Evolutionary conservation across 805 yeast genomes (phyloP).

Genomic region (Wickerhamia fluorescens): DNA sequence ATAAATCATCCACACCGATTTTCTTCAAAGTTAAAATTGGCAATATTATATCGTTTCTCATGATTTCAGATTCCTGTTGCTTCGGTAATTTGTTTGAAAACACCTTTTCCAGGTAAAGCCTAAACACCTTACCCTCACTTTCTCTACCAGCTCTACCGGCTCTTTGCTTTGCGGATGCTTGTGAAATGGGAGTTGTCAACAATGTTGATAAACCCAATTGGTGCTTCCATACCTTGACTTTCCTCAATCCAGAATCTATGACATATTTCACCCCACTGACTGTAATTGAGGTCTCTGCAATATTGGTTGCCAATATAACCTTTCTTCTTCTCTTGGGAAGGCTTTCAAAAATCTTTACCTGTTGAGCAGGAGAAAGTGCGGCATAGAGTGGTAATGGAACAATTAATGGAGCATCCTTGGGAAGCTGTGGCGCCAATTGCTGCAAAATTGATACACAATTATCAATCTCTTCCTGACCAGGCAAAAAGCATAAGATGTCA

Average conservation of each 20-base stretch:
- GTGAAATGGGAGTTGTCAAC: constrained; percentile 85
- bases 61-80: constrained; percentile 91
- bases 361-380: constrained; percentile 81
- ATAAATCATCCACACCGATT: constrained; percentile 74
- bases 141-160: constrained; percentile 99
- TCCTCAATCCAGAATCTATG: constrained; percentile 85
- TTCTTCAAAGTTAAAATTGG: constrained; percentile 81
- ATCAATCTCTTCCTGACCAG: constrained; percentile 98
- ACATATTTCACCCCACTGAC: constrained; percentile 93
- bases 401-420: constrained; percentile 67
- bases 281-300: constrained; percentile 96
- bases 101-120: constrained; percentile 73
- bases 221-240: constrained; percentile 93
- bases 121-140: constrained; percentile 74
- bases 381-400: constrained; percentile 87
- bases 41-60: constrained; percentile 76
- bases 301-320: constrained; percentile 86
- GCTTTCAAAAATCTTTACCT: constrained; percentile 68
- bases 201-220: constrained; percentile 88
- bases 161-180: constrained; percentile 91
- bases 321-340: constrained; percentile 66
- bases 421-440: constrained; percentile 56
- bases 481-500: constrained; percentile 84
- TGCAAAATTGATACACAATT: constrained; percentile 60
- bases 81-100: constrained; percentile 49